Evolutionary conservation across 208 protist species (phyloP).

Genomic region (Wallacemonas sp.): DNA sequence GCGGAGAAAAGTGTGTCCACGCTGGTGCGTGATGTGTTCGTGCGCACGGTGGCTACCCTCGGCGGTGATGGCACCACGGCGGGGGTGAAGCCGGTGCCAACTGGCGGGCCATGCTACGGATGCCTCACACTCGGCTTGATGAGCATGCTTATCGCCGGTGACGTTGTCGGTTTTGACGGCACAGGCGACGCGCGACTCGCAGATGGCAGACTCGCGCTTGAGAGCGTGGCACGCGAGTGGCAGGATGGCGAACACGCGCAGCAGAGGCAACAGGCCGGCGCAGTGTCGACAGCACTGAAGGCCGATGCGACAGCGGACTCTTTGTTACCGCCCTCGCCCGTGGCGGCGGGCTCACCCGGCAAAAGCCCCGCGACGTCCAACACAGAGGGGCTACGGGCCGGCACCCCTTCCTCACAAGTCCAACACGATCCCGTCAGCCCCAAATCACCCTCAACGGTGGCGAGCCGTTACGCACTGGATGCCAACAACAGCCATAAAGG

Average conservation of each 20-base stretch:
- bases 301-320: no score
- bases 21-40: constrained; percentile 57
- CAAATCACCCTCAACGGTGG: neutral
- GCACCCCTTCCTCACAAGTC: neutral
- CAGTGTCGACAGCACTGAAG: neutral
- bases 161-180: constrained; percentile 32
- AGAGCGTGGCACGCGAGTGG: constrained; percentile 6
- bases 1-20: constrained; percentile 55
- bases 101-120: neutral
- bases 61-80: neutral
- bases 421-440: neutral
- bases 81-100: neutral
- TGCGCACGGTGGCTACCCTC: constrained; percentile 22
- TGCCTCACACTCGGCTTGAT: constrained; percentile 24
- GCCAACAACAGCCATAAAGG: neutral
- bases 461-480: no score
- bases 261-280: neutral
- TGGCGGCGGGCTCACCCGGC: neutral
- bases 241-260: neutral
- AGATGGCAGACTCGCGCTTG: neutral
- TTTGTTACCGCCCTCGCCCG: neutral
- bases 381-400: neutral
- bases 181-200: constrained; percentile 24
- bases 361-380: neutral
- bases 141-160: constrained; percentile 49